A percentile compares a stretch with the other conserved stretches of the same genome.
Evolutionary conservation across 495 filamentous ascomycete genomes (phyloP).

Genomic region (Penicillium cinerascens): DNA sequence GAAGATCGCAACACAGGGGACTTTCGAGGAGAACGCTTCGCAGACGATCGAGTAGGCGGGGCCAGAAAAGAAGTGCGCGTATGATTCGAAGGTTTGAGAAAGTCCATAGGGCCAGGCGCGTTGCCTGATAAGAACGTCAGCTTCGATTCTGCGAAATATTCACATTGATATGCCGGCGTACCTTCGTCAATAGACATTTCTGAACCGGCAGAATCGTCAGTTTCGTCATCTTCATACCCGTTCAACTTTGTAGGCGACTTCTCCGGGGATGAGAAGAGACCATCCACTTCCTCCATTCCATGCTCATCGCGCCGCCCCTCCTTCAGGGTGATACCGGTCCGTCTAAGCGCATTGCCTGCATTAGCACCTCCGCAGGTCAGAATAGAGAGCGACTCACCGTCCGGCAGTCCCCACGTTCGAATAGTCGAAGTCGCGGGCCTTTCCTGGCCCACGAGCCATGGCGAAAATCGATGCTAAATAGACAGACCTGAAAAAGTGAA

Average conservation of each 20-base stretch:
- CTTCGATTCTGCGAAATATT: not conserved
- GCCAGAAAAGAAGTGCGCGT: conserved; percentile 30
- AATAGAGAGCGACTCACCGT: conserved; percentile 43
- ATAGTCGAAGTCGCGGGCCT: conserved; percentile 57
- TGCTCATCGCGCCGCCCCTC: conserved; percentile 86
- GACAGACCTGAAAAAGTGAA: not conserved
- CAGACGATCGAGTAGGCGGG: conserved; percentile 41
- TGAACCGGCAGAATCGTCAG: conserved; percentile 35
- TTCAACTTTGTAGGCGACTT: conserved; percentile 50
- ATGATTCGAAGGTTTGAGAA: conserved; percentile 30
- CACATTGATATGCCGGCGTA: conserved; percentile 11
- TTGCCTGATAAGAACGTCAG: conserved; percentile 29
- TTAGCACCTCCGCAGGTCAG: conserved; percentile 8
- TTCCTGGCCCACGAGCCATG: conserved; percentile 47
- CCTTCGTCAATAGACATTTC: conserved; percentile 51
- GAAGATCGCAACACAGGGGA: conserved; percentile 42
- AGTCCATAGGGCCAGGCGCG: conserved; percentile 43
- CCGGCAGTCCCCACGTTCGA: conserved; percentile 62
- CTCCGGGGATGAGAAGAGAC: conserved; percentile 84
- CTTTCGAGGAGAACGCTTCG: conserved; percentile 44
- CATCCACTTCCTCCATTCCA: conserved; percentile 82
- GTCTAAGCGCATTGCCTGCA: conserved; percentile 35
- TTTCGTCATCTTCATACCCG: conserved; percentile 26
- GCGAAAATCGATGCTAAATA: not conserved
- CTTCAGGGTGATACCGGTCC: conserved; percentile 80